Conservation (phyloP, 1,284 basidiomycete genomes). For the Xerocomus minutiporus region DNA sequence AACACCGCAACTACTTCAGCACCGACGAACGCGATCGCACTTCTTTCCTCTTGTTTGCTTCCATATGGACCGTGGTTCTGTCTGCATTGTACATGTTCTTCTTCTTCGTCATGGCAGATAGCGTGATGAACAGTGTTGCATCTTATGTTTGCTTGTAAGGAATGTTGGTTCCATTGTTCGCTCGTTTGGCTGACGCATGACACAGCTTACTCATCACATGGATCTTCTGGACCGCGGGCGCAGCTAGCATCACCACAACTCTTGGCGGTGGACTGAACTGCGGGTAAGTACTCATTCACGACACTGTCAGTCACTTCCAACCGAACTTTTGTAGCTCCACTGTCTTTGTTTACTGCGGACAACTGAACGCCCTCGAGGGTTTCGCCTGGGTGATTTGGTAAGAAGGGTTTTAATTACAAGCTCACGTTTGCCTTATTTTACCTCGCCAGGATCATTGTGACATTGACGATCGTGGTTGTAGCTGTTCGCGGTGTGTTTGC, state of each 20-base stretch:
- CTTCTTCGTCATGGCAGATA: conserved; percentile 48
- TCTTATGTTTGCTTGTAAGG: conserved; percentile 62
- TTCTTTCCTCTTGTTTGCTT: conserved; percentile 62
- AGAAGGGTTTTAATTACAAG: conserved; percentile 13
- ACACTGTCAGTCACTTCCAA: neutral
- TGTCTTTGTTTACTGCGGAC: conserved; percentile 59
- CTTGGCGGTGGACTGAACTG: conserved; percentile 68
- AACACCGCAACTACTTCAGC: conserved; percentile 49
- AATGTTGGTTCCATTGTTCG: conserved; percentile 1
- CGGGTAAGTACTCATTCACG: conserved; percentile 38
- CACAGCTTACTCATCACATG: conserved; percentile 60
- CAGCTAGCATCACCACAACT: conserved; percentile 60
- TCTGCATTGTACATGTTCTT: conserved; percentile 48
- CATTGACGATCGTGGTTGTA: conserved; percentile 49
- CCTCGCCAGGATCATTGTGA: conserved; percentile 47
- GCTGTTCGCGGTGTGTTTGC: conserved; percentile 47
- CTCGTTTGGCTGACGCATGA: conserved; percentile 2
- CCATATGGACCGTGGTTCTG: conserved; percentile 64
- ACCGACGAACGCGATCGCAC: conserved; percentile 54
- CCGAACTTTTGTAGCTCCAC: conserved; percentile 25
- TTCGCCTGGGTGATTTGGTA: conserved; percentile 64
- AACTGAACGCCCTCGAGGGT: conserved; percentile 57
- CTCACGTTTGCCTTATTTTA: neutral
- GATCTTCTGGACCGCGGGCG: conserved; percentile 65
- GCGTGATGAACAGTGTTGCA: conserved; percentile 53